A percentile compares a stretch with the other conserved stretches of the same genome.
These are phyloP conservation scores for Lactarius vividus DNA, from an alignment of 768 basidiomycete genomes.

Conservation along the genomic window DNA sequence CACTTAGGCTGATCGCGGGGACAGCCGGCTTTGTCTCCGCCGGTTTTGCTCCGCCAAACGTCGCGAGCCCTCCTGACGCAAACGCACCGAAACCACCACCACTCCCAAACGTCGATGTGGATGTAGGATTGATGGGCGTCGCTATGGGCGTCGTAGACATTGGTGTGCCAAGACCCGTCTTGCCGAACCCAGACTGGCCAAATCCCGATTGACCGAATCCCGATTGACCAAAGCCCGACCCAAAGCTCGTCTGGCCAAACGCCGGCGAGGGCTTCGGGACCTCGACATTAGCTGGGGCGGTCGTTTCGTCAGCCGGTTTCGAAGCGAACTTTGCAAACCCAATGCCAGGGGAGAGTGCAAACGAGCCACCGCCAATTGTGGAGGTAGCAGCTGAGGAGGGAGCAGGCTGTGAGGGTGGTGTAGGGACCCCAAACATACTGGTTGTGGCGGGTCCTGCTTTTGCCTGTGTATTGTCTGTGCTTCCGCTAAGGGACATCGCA, in stretches of 20 bases:
- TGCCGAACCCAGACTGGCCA: conserved; percentile 32
- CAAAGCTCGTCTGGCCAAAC: conserved; percentile 28
- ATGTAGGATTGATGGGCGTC: conserved; percentile 18
- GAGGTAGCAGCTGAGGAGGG: conserved; percentile 7
- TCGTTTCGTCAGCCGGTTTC: conserved; percentile 21
- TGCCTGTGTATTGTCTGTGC: conserved; percentile 12
- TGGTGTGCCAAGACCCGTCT: conserved; percentile 29
- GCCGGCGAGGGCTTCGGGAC: conserved; percentile 27
- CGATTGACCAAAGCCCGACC: conserved; percentile 32
- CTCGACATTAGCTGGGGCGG: conserved; percentile 3
- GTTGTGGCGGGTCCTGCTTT: conserved; percentile 25
- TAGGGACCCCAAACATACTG: conserved; percentile 32
- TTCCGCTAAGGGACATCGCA: conserved; percentile 32
- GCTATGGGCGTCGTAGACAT: conserved; percentile 28
- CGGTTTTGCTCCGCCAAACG: conserved; percentile 25
- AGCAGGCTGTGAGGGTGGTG: conserved; percentile 14
- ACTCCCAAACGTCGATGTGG: conserved; percentile 24
- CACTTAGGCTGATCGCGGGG: conserved; percentile 10
- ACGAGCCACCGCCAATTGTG: conserved; percentile 24
- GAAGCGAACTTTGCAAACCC: conserved; percentile 31
- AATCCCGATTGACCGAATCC: conserved; percentile 37
- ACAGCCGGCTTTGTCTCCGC: conserved; percentile 10
- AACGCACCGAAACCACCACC: conserved; percentile 32
- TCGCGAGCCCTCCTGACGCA: conserved; percentile 28
- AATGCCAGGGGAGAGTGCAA: conserved; percentile 33